Evolutionary conservation across 768 basidiomycete genomes (phyloP).

Genomic region (Neoboletus brunneissimus): DNA sequence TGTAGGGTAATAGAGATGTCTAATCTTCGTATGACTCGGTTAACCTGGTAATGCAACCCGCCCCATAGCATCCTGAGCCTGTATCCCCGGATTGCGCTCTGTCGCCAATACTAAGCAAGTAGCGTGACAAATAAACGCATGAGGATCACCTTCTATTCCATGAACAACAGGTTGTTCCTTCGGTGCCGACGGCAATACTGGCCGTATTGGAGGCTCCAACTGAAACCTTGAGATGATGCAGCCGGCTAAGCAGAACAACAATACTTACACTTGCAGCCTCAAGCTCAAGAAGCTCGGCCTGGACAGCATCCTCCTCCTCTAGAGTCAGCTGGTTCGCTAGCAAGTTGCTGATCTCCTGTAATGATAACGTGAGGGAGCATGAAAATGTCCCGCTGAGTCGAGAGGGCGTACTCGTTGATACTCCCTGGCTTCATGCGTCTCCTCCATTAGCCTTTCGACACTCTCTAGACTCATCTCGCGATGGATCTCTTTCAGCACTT

Average conservation of each 20-base stretch:
- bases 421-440: slow-evolving; percentile 88
- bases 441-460: slow-evolving; percentile 92
- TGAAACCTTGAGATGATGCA: slow-evolving; percentile 15
- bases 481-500: slow-evolving; percentile 91
- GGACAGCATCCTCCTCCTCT: slow-evolving; percentile 94
- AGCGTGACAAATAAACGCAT: not conserved
- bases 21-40: slow-evolving; percentile 3
- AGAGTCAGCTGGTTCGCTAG: slow-evolving; percentile 75
- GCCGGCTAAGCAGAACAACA: not conserved
- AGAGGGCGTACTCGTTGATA: slow-evolving; percentile 71
- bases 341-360: slow-evolving; percentile 88
- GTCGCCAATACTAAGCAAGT: slow-evolving; percentile 1
- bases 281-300: slow-evolving; percentile 71
- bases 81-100: slow-evolving; percentile 3
- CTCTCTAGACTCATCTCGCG: slow-evolving; percentile 88
- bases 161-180: slow-evolving; percentile 38
- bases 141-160: slow-evolving; percentile 32
- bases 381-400: not conserved
- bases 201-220: slow-evolving; percentile 28
- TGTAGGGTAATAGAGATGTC: slow-evolving; percentile 5
- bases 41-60: slow-evolving; percentile 25
- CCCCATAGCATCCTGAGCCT: not conserved
- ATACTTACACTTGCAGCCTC: slow-evolving; percentile 59
- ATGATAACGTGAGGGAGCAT: not conserved
- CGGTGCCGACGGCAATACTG: slow-evolving; percentile 57